A percentile compares a stretch with the other conserved stretches of the same genome.
Evolutionary conservation across 306 rosid genomes (phyloP).

Genomic region (Luffa aegyptiaca): DNA sequence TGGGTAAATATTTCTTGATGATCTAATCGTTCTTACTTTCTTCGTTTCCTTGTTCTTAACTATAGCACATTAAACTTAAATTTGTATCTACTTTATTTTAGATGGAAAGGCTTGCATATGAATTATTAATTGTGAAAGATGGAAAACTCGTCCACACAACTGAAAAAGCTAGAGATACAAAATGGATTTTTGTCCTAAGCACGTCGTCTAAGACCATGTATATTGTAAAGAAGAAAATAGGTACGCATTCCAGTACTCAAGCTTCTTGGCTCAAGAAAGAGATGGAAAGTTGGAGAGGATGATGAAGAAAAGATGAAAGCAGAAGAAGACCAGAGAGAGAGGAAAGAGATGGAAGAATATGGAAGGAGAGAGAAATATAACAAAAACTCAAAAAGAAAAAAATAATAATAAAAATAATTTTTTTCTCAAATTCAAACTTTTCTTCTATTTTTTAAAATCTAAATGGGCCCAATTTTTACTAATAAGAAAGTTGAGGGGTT

Average conservation of each 20-base stretch:
- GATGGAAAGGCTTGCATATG: conserved; percentile 92
- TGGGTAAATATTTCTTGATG: conserved; percentile 35
- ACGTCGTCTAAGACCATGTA: conserved; percentile 69
- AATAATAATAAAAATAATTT: too few relatives aligned
- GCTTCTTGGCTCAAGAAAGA: conserved; percentile 99
- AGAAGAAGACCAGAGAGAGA: too few relatives aligned
- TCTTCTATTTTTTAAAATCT: too few relatives aligned
- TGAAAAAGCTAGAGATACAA: conserved; percentile 37
- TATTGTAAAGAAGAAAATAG: conserved; percentile 87
- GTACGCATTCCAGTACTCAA: conserved; percentile 92
- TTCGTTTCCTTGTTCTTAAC: neutral
- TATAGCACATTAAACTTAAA: conserved; percentile 1
- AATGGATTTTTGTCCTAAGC: conserved; percentile 97
- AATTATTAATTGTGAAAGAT: conserved; percentile 63
- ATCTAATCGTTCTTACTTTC: conserved; percentile 2
- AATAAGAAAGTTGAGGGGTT: too few relatives aligned
- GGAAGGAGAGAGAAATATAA: too few relatives aligned
- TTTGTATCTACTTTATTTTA: conserved; percentile 16
- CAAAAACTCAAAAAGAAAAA: too few relatives aligned
- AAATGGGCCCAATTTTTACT: too few relatives aligned
- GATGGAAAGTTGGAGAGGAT: too few relatives aligned
- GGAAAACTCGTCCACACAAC: conserved; percentile 58
- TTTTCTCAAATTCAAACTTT: too few relatives aligned
- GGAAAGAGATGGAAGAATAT: too few relatives aligned
- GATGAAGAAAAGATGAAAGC: too few relatives aligned